A percentile compares a stretch with the other conserved stretches of the same genome.
Evolutionary conservation across 805 yeast species (phyloP).

Genomic region (Starmerella sirachaensis): DNA sequence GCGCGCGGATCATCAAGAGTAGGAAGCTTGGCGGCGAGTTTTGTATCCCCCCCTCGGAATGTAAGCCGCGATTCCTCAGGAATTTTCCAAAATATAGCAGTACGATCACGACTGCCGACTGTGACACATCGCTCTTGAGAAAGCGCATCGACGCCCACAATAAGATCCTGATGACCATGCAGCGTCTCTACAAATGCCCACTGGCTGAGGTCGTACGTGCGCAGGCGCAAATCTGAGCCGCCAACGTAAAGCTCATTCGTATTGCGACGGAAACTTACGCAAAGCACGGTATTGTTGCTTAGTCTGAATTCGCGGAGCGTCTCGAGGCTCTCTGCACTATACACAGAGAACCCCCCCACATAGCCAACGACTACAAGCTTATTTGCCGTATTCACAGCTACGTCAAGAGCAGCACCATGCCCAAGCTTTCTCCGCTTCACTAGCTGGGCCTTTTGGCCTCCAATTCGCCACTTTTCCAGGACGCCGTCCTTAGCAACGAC

Average conservation of each 20-base stretch:
- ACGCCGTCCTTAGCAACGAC: slow-evolving; percentile 57
- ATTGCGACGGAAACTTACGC: slow-evolving; percentile 64
- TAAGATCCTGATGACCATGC: slow-evolving; percentile 91
- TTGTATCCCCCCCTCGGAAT: slow-evolving; percentile 77
- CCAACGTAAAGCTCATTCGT: slow-evolving; percentile 83
- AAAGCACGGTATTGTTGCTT: slow-evolving; percentile 60
- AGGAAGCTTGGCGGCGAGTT: slow-evolving; percentile 19
- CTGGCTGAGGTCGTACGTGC: slow-evolving; percentile 77
- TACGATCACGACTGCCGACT: slow-evolving; percentile 89
- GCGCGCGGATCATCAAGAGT: slow-evolving; percentile 9
- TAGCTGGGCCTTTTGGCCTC: slow-evolving; percentile 26
- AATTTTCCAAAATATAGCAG: slow-evolving; percentile 94
- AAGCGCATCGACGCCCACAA: slow-evolving; percentile 69
- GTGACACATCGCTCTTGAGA: slow-evolving; percentile 86
- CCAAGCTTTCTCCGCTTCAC: slow-evolving; percentile 35
- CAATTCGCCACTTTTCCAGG: slow-evolving; percentile 62
- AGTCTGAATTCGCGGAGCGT: slow-evolving; percentile 69
- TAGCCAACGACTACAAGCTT: slow-evolving; percentile 87
- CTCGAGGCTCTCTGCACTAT: slow-evolving; percentile 71
- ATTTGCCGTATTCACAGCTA: slow-evolving; percentile 81
- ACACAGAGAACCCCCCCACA: slow-evolving; percentile 64
- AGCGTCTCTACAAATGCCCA: slow-evolving; percentile 79
- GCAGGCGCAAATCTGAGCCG: slow-evolving; percentile 80
- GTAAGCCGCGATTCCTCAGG: slow-evolving; percentile 90
- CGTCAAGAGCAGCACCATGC: slow-evolving; percentile 46